Evolutionary conservation across 2,329 filamentous ascomycete species (phyloP).

Genomic region (Didymellaceae sp.): DNA sequence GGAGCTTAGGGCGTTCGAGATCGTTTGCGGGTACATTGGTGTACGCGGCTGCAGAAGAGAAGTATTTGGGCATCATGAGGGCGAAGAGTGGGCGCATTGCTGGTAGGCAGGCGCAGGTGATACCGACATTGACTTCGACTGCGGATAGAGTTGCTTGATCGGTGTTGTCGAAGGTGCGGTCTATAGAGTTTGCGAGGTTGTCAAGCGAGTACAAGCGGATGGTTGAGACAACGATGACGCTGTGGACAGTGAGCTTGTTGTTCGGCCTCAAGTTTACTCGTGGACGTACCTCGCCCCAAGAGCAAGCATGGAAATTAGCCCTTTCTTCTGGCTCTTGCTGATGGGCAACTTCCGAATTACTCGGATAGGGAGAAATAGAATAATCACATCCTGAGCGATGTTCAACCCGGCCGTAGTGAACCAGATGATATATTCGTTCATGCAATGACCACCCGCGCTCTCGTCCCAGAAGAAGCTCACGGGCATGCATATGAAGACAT

Average conservation of each 20-base stretch:
- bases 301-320: slow-evolving; percentile 46
- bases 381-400: slow-evolving; percentile 42
- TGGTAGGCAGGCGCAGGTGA: slow-evolving; percentile 47
- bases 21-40: slow-evolving; percentile 23
- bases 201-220: slow-evolving; percentile 42
- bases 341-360: slow-evolving; percentile 43
- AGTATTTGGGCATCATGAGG: slow-evolving; percentile 49
- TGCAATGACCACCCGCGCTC: slow-evolving; percentile 34
- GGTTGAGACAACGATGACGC: slow-evolving; percentile 44
- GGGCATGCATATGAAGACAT: slow-evolving; percentile 44
- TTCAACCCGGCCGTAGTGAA: slow-evolving; percentile 41
- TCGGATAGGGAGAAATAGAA: slow-evolving; percentile 42
- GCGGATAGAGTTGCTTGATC: slow-evolving; percentile 41
- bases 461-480: slow-evolving; percentile 44
- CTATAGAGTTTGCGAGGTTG: slow-evolving; percentile 33
- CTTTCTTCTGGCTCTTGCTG: slow-evolving; percentile 43
- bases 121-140: slow-evolving; percentile 44
- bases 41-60: slow-evolving; percentile 28
- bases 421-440: slow-evolving; percentile 41
- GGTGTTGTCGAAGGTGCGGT: slow-evolving; percentile 43
- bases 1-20: slow-evolving; percentile 27
- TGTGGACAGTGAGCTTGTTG: slow-evolving; percentile 21
- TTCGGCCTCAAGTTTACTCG: background rate
- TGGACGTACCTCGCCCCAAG: slow-evolving; percentile 48
- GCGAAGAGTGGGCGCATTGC: slow-evolving; percentile 43